Percentiles rank a stretch among this genome's conserved stretches.
phyloP scores from a whole-genome alignment of 148 eudicot species.

The Selenicereus undatus region DNA sequence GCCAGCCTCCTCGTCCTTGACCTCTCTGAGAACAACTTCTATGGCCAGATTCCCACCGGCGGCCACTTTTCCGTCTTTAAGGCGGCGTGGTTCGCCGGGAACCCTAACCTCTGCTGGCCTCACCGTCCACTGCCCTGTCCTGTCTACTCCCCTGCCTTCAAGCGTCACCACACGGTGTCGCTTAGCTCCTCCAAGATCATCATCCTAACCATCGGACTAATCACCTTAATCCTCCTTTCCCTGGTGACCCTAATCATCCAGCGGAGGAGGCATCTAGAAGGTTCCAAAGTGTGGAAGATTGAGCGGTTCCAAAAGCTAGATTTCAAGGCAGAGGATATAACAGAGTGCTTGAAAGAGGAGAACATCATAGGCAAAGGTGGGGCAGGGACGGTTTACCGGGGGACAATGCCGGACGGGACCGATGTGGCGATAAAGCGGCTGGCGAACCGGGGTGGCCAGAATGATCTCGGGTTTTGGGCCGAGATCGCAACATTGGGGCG shows the following conservation, averaged over 20 bases:
- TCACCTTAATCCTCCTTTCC: constrained; percentile 29
- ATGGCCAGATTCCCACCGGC: constrained; percentile 36
- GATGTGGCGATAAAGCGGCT: constrained; percentile 77
- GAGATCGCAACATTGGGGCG: constrained; percentile 79
- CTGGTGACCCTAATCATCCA: constrained; percentile 25
- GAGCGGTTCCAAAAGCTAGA: constrained; percentile 71
- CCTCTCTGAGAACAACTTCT: constrained; percentile 47
- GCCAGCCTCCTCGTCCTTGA: constrained; percentile 36
- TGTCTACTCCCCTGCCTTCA: constrained; percentile 4
- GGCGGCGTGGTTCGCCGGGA: constrained; percentile 39
- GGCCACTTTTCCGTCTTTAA: constrained; percentile 46
- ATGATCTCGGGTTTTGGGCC: constrained; percentile 71
- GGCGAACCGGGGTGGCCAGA: constrained; percentile 32
- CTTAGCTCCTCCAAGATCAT: constrained; percentile 33
- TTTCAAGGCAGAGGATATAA: constrained; percentile 64
- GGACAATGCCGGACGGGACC: constrained; percentile 56
- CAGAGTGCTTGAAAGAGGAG: constrained; percentile 70
- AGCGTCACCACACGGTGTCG: constrained; percentile 14
- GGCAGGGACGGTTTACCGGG: constrained; percentile 86
- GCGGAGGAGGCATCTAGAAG: constrained; percentile 37
- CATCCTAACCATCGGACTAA: constrained; percentile 19
- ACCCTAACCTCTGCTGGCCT: constrained; percentile 44
- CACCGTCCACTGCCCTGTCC: constrained; percentile 34
- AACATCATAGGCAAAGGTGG: constrained; percentile 91
- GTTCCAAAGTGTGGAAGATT: constrained; percentile 63